phyloP scores from a whole-genome alignment of 768 basidiomycete species.

The Coprinopsis cinerea region DNA sequence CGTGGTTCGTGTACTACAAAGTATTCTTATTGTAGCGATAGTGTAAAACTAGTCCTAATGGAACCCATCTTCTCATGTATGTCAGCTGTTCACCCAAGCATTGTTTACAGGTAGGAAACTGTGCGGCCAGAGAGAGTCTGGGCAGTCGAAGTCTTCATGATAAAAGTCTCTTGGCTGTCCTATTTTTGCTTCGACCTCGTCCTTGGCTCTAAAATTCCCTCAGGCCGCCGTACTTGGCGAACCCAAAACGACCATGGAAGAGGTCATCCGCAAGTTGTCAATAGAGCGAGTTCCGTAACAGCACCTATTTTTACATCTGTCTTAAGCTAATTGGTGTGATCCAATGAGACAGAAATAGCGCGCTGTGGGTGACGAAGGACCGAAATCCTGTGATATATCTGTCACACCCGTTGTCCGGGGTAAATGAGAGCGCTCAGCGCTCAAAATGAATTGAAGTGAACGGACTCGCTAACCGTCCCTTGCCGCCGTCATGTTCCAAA shows the following conservation, averaged over 20 bases:
- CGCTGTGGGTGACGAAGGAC: too few species aligned
- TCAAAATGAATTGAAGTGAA: too few species aligned
- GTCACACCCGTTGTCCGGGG: too few species aligned
- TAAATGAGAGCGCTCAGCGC: too few species aligned
- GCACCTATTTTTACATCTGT: not conserved
- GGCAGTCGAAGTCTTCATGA: not conserved
- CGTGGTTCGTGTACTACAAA: not conserved
- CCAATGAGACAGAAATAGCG: too few species aligned
- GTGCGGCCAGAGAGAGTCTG: slow-evolving; percentile 8
- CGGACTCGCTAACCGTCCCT: too few species aligned
- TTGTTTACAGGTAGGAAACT: not conserved
- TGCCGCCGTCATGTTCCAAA: not conserved
- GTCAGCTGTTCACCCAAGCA: not conserved
- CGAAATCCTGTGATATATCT: too few species aligned
- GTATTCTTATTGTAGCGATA: slow-evolving; percentile 1
- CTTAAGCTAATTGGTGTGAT: too few species aligned
- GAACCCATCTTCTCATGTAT: not conserved
- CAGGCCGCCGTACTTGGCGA: slow-evolving; percentile 1
- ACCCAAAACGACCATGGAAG: not conserved
- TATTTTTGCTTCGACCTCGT: slow-evolving; percentile 6
- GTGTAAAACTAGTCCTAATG: slow-evolving; percentile 1
- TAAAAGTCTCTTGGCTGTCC: slow-evolving; percentile 6
- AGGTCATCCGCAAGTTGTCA: not conserved
- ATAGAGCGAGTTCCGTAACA: not conserved
- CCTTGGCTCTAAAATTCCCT: not conserved